Base-by-base conservation (phyloP, 2,329 filamentous ascomycete genomes). In the Arthroderma uncinatum region DNA sequence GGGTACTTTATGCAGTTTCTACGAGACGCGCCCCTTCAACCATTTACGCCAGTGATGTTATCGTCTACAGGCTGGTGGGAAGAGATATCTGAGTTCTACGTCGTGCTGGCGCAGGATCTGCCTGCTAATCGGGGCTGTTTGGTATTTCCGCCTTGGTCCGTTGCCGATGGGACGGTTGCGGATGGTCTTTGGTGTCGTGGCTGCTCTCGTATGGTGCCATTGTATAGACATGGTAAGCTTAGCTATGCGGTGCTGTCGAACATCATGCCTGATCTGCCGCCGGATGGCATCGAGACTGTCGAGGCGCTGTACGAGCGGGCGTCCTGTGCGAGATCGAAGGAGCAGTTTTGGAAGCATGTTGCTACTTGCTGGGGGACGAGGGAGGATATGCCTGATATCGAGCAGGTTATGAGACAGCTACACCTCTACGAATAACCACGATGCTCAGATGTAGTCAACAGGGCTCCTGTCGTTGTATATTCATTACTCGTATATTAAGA, bases 401-500 rank as follows among this genome's bases (percentile, higher is more conserved):
- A 12, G 19, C 42, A 4, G 12, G 21, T 28, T 7, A n/a, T 48
- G 42, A 12, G 7, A 19, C n/a, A 42, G n/a, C 16, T 42, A 19
- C 39, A 33, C 10, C 10, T 33, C 30, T 33, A 33, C 10, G 30
- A 33, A 33, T 33, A 33, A 10, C 30, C 30, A 1, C n/a, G n/a
- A n/a, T n/a, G n/a, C n/a, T n/a, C n/a, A n/a, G n/a, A n/a, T n/a
- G n/a, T n/a, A n/a, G n/a, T n/a, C n/a, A n/a, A n/a, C n/a, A n/a
- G n/a, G n/a, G n/a, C n/a, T n/a, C n/a, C n/a, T n/a, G n/a, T n/a
- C n/a, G n/a, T n/a, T n/a, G n/a, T n/a, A n/a, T n/a, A n/a, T n/a
- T 48, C 42, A 48, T 48, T 48, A 48, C 14, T 48, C 42, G 23
- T 48, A 12, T 8, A 48, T 48, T 48, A 48, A 48, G 42, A n/a